Evolutionary conservation across 2,329 filamentous ascomycete species (phyloP).

Genomic region (Dendrostoma leiphaemia): DNA sequence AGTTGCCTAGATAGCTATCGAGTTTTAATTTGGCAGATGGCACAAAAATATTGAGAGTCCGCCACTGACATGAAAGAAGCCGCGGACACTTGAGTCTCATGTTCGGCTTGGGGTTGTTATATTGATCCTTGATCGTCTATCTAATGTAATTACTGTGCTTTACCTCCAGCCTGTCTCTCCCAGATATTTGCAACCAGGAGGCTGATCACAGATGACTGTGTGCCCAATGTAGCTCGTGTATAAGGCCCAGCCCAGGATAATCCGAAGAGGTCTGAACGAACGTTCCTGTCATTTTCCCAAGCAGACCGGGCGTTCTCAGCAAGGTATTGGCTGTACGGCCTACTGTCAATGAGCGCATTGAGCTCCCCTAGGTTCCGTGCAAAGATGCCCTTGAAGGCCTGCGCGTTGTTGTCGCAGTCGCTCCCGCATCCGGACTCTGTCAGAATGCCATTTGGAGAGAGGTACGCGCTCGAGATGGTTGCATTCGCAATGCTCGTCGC

Average conservation of each 20-base stretch:
- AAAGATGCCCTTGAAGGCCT: slow-evolving; percentile 68
- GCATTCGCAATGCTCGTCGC: slow-evolving; percentile 51
- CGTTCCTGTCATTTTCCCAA: slow-evolving; percentile 16
- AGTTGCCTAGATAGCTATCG: too few species aligned
- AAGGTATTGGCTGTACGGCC: slow-evolving; percentile 23
- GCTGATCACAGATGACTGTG: slow-evolving; percentile 17
- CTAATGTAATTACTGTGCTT: too few species aligned
- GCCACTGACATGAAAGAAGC: too few species aligned
- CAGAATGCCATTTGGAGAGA: slow-evolving; percentile 46
- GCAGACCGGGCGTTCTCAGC: slow-evolving; percentile 22
- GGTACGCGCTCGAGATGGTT: slow-evolving; percentile 38
- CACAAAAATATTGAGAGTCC: too few species aligned
- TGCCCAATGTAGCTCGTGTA: slow-evolving; percentile 7
- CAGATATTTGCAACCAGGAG: slow-evolving; percentile 18
- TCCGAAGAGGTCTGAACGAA: slow-evolving; percentile 20
- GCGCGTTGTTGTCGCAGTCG: slow-evolving; percentile 51
- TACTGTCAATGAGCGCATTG: slow-evolving; percentile 30
- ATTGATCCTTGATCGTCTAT: too few species aligned
- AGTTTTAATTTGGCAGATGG: too few species aligned
- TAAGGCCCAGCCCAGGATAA: slow-evolving; percentile 26
- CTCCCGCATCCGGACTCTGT: slow-evolving; percentile 47
- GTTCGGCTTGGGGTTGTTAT: too few species aligned
- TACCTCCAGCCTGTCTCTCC: background rate
- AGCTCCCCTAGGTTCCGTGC: slow-evolving; percentile 62
- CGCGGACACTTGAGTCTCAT: too few species aligned